Base-by-base conservation (phyloP, 371 early-diverging fungal species). In the Catenaria anguillulae region DNA sequence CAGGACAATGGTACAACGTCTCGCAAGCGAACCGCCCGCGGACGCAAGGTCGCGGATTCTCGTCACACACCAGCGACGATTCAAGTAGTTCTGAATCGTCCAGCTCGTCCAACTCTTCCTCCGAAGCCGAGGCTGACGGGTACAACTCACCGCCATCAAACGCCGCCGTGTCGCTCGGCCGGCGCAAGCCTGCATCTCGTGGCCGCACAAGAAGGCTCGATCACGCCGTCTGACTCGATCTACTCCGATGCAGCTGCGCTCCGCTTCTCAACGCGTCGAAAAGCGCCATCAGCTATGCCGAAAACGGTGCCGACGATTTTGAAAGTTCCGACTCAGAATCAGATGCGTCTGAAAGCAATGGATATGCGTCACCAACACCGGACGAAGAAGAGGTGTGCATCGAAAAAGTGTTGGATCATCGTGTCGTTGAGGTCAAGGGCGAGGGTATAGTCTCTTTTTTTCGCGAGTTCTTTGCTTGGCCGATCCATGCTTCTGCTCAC, bases 331-430 rank as follows among this genome's bases (percentile, higher is more conserved):
- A n/a, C n/a, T n/a, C n/a, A n/a, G 71, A 63, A 68, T 71, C 73
- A 31, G 71, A 74, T 52, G 76, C 71, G 37, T 54, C 37, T 52
- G 62, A 60, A 26, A 61, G 65, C 63, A 46, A 62, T 56, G 34
- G 52, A 40, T 5, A 40, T 29, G 31, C 15, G 2, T 37, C 4
- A 21, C 6, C 24, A 2, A 10, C 31, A 1, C 29, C 52, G 52
- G 15, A 13, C 26, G 70, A 71, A n/a, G 68, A 67, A 55, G 71
- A 77, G 26, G 75, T 75, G 50, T 52, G 45, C 37, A 70, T 72
- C 56, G 73, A 72, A 55, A 42, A 56, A 3, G 63, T 72, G 34
- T 21, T 70, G 26, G 72, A 72, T 56, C n/a, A 63, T 8, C 67
- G 68, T 2, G 58, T 59, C n/a, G 63, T 61, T 34, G 17, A 19